Percentiles rank a stretch among this genome's conserved stretches.
phyloP scores from a whole-genome alignment of 2,329 filamentous ascomycete species.

The Penicillium paneum region DNA sequence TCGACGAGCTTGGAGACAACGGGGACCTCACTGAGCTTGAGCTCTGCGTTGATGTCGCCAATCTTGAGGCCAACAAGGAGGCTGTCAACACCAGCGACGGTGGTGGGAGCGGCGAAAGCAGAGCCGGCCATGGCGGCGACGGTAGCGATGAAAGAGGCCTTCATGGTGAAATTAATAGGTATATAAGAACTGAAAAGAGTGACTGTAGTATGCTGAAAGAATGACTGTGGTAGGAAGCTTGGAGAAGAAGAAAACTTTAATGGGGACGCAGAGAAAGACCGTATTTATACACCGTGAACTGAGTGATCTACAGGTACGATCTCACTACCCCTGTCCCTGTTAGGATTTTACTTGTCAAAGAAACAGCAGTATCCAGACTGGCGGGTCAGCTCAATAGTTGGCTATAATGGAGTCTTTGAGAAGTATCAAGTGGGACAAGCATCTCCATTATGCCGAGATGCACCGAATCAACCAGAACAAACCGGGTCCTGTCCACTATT shows the following conservation, averaged over 20 bases:
- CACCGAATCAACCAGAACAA: neutral
- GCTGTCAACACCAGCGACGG: slow-evolving; percentile 7
- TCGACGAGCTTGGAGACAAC: slow-evolving; percentile 18
- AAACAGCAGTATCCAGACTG: neutral
- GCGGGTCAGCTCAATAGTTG: slow-evolving; percentile 6
- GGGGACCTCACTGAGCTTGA: slow-evolving; percentile 17
- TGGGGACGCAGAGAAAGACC: neutral
- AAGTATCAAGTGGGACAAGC: slow-evolving; percentile 1
- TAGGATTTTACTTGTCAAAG: neutral
- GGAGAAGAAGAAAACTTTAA: neutral
- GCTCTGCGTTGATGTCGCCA: slow-evolving; percentile 20
- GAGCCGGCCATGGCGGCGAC: slow-evolving; percentile 20
- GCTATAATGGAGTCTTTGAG: neutral
- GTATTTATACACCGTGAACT: slow-evolving; percentile 5
- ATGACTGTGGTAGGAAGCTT: slow-evolving; percentile 15
- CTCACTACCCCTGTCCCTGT: neutral
- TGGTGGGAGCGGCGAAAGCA: slow-evolving; percentile 9
- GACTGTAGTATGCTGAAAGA: slow-evolving; percentile 16
- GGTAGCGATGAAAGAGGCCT: slow-evolving; percentile 24
- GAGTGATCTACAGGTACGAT: slow-evolving; percentile 5
- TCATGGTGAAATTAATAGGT: slow-evolving; percentile 22
- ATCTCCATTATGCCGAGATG: neutral
- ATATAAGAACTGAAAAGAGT: slow-evolving; percentile 9
- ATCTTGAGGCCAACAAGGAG: slow-evolving; percentile 17
- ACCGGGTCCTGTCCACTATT: neutral